Conservation (phyloP, 2,329 filamentous ascomycete genomes). For the Alternaria brassicae region DNA sequence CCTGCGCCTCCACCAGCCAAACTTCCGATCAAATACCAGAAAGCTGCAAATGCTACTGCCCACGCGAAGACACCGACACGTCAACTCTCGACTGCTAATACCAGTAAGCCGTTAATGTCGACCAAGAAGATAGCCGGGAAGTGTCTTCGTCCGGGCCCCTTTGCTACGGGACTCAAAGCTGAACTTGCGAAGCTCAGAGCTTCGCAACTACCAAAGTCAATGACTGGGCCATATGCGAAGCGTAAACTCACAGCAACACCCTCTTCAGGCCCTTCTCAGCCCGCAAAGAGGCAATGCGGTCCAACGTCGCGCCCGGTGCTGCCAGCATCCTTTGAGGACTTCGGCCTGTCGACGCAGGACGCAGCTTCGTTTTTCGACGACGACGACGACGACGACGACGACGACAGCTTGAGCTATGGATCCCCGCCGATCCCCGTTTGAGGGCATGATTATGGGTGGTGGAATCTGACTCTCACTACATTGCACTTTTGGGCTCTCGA, state of each 20-base stretch:
- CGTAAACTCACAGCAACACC: background rate
- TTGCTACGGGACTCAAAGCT: slow-evolving; percentile 3
- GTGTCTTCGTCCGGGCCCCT: slow-evolving; percentile 11
- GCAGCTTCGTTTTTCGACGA: slow-evolving; percentile 38
- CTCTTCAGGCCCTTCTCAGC: background rate
- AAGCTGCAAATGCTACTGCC: too few species aligned
- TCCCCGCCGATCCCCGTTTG: slow-evolving; percentile 23
- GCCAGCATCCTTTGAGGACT: slow-evolving; percentile 20
- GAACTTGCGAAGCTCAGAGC: slow-evolving; percentile 11
- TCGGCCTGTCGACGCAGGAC: slow-evolving; percentile 39
- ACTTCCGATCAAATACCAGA: too few species aligned
- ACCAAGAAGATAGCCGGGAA: slow-evolving; percentile 12
- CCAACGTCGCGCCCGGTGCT: background rate
- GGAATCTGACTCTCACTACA: too few species aligned
- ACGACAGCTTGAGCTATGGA: slow-evolving; percentile 27
- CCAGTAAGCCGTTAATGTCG: background rate
- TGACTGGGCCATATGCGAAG: background rate
- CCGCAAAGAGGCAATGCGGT: background rate
- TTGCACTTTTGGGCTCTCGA: too few species aligned
- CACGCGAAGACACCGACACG: background rate
- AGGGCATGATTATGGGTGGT: too few species aligned
- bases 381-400: slow-evolving; percentile 9
- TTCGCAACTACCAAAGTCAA: slow-evolving; percentile 9
- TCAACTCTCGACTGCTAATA: background rate
- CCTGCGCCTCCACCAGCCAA: too few species aligned